These are phyloP conservation scores for Gremmenia infestans DNA, from an alignment of 2,329 filamentous ascomycete genomes.

Conservation along the genomic window DNA sequence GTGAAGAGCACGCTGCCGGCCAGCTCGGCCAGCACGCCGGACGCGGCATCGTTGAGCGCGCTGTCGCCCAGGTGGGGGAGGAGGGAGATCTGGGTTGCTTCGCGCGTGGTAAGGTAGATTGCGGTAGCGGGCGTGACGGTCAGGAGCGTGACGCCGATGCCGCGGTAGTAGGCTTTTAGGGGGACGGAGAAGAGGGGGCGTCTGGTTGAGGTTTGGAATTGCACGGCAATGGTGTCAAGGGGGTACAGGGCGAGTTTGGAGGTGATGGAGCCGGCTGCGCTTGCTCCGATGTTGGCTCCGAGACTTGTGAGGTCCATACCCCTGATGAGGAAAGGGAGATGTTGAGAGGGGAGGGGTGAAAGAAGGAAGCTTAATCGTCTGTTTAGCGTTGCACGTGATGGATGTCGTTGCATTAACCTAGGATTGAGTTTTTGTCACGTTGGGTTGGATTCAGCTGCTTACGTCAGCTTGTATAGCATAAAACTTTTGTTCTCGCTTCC, in stretches of 20 bases:
- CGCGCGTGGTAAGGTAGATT: conserved; percentile 15
- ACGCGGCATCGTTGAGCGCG: conserved; percentile 13
- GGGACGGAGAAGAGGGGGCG: conserved; percentile 20
- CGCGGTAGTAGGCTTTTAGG: conserved; percentile 18
- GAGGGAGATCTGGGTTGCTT: conserved; percentile 14
- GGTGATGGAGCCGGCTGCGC: conserved; percentile 16
- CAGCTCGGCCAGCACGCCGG: conserved; percentile 14
- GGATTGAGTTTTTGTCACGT: no score
- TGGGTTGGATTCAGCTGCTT: no score
- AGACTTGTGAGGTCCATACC: conserved; percentile 18
- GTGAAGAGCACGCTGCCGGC: no score
- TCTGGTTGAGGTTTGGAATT: conserved; percentile 18
- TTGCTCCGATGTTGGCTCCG: conserved; percentile 16
- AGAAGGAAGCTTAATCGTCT: no score
- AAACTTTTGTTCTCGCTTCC: no score
- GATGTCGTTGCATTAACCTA: no score
- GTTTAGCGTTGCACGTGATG: no score
- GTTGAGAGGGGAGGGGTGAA: no score
- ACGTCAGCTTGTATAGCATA: no score
- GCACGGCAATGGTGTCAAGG: conserved; percentile 20
- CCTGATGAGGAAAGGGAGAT: background rate
- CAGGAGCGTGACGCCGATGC: conserved; percentile 17
- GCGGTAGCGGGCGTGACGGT: conserved; percentile 20
- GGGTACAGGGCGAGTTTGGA: conserved; percentile 18
- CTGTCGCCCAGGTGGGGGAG: conserved; percentile 18